These are phyloP conservation scores for thale cress (Arabidopsis thaliana) DNA, from an alignment of 345 rosid species.

Conservation along the genomic window TAIR10.1 NC_003071.7:19115501-19116000, in stretches of 20 bases:
- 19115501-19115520: background rate
- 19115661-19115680: slow-evolving; percentile 91
- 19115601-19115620: slow-evolving; percentile 69
- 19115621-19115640: slow-evolving; percentile 92
- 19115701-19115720: too few species aligned
- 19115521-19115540: slow-evolving; percentile 6
- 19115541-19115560: slow-evolving; percentile 23
- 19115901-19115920: slow-evolving; percentile 93
- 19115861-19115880: slow-evolving; percentile 87
- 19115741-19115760: background rate
- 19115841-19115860: slow-evolving; percentile 81
- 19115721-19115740: background rate
- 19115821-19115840: slow-evolving; percentile 84
- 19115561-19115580: background rate
- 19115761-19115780: background rate
- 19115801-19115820: slow-evolving; percentile 50
- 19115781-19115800: background rate
- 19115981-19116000: slow-evolving; percentile 90
- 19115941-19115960: slow-evolving; percentile 92
- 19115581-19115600: slow-evolving; percentile 42
- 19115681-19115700: slow-evolving; percentile 44
- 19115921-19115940: slow-evolving; percentile 96
- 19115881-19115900: slow-evolving; percentile 83
- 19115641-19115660: slow-evolving; percentile 76
- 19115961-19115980: slow-evolving; percentile 78